Evolutionary conservation across 306 rosid species (phyloP).

Genomic region (Geum urbanum): DNA sequence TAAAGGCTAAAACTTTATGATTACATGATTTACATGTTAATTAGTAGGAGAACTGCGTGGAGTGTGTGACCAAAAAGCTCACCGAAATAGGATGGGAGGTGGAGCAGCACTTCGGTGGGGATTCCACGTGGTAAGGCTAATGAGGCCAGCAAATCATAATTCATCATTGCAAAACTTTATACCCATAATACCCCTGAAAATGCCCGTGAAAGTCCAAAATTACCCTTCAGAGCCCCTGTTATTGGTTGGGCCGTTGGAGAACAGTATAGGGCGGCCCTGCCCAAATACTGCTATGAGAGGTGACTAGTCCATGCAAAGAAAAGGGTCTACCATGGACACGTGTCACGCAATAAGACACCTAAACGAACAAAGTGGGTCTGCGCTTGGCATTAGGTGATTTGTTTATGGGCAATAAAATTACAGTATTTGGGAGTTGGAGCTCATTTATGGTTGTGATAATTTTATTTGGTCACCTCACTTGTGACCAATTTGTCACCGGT

Average conservation of each 20-base stretch:
- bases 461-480: background rate
- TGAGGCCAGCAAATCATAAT: too few species aligned
- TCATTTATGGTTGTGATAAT: too few species aligned
- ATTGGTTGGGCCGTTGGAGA: too few species aligned
- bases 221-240: too few species aligned
- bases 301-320: background rate
- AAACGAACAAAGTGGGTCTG: background rate
- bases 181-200: too few species aligned
- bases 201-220: too few species aligned
- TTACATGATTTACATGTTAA: background rate
- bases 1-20: background rate
- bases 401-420: background rate
- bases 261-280: too few species aligned
- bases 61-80: background rate
- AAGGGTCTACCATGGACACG: conserved; percentile 1
- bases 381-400: conserved; percentile 4
- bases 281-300: too few species aligned
- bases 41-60: conserved; percentile 5
- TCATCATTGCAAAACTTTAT: too few species aligned
- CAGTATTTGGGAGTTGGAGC: too few species aligned
- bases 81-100: conserved; percentile 15
- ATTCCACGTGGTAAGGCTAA: too few species aligned
- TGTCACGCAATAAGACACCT: conserved; percentile 18
- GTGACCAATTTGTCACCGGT: background rate
- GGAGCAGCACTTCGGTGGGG: too few species aligned